Conservation (phyloP, 768 basidiomycete species). For the Bullera alba region DNA sequence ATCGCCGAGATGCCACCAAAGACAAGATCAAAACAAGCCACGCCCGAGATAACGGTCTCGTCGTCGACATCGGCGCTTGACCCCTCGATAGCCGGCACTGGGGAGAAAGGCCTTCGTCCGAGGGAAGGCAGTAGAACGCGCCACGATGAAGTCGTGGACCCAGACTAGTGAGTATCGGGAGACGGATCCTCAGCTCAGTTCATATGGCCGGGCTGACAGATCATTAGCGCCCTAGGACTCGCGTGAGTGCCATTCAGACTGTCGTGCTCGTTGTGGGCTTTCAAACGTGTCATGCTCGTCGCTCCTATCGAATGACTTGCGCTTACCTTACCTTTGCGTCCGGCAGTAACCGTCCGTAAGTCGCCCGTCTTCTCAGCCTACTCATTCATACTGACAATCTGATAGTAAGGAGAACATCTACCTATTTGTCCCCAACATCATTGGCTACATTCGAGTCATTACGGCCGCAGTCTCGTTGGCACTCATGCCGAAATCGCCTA, state of each 20-base stretch:
- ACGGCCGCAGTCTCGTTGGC: constrained; percentile 80
- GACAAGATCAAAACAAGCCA: constrained; percentile 27
- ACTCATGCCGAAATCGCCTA: constrained; percentile 92
- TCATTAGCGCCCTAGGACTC: constrained; percentile 39
- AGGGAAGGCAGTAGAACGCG: constrained; percentile 31
- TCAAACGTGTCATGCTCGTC: neutral
- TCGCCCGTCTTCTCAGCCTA: neutral
- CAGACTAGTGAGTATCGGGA: constrained; percentile 38
- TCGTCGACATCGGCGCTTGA: constrained; percentile 8
- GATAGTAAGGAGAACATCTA: constrained; percentile 78
- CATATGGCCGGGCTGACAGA: neutral
- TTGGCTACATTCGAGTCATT: constrained; percentile 82
- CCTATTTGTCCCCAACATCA: constrained; percentile 92
- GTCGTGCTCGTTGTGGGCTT: too few species aligned
- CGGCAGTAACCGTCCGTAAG: constrained; percentile 30
- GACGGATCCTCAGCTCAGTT: neutral
- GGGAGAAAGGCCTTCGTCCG: constrained; percentile 15
- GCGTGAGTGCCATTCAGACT: constrained; percentile 28
- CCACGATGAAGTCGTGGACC: constrained; percentile 40
- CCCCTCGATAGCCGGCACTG: neutral
- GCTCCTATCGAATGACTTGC: neutral
- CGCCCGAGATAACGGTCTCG: constrained; percentile 10
- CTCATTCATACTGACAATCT: constrained; percentile 1
- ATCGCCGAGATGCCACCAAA: constrained; percentile 32
- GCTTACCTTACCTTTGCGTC: neutral